Evolutionary conservation across 805 yeast genomes (phyloP), one percentile per base, ranked within the genome.

Genomic region (Spencermartinsiella europaea): DNA sequence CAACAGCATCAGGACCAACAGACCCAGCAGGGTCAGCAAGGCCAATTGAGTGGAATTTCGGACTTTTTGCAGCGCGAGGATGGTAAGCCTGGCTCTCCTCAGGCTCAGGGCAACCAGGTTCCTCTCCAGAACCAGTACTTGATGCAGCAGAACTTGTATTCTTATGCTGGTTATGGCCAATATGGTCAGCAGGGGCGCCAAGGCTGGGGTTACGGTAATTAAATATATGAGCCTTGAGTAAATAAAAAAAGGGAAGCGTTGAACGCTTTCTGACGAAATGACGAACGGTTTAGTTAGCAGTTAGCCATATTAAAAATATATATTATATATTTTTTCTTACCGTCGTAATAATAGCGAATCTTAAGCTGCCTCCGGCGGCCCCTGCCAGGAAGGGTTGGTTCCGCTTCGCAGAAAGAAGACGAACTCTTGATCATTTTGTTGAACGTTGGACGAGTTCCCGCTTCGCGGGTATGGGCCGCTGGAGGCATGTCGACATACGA

Each of bases 71-170:
- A 54, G 48, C 42, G 57, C 15, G 55, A 52, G 21, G 57, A 51
- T 34, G 38, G 19, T 17, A 48, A 46, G 45, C 47, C 55, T 21
- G 55, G 50, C 27, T 53, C 55, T 25, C 64, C 56, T 51, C 67
- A 64, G 44, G 55, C 57, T 40, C 66, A 60, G 36, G 56, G 58
- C 40, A 60, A 51, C 40, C 62, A 53, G 40, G 54, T 50, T 33
- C 56, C 49, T 42, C 44, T 46, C 12, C 56, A 48, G 44, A 41
- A 42, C 35, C 50, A 47, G 39, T 55, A 50, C 41, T 57, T 57
- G 4, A 48, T 34, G 34, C 58, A 52, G 43, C 60, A 54, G 46
- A 56, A 56, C 50, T 43, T 55, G 47, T 56, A 55, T 48, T 17
- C 53, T 31, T 57, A 51, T 48, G 54, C 58, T 34, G 60, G 58